Conservation (phyloP, 768 basidiomycete genomes). For the Stropharia rugosoannulata region DNA sequence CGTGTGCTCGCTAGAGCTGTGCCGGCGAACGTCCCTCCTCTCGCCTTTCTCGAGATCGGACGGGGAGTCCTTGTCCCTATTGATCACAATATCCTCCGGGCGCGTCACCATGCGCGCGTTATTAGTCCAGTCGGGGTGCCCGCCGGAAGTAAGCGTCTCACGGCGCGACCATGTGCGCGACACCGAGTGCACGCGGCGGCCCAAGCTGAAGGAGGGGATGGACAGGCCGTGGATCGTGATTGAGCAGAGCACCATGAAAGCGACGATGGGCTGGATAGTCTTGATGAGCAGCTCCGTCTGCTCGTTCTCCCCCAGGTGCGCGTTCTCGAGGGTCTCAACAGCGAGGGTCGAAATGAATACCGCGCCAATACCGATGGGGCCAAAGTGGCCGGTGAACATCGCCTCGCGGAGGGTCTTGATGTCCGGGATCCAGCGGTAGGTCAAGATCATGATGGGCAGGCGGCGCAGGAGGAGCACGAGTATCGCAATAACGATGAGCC, state of each 20-base stretch:
- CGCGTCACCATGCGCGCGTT: slow-evolving; percentile 70
- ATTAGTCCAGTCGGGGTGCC: slow-evolving; percentile 78
- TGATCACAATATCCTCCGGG: slow-evolving; percentile 80
- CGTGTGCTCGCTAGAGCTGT: slow-evolving; percentile 2
- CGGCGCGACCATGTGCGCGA: slow-evolving; percentile 90
- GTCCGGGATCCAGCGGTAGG: slow-evolving; percentile 95
- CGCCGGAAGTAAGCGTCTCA: slow-evolving; percentile 31
- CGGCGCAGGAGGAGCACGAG: slow-evolving; percentile 81
- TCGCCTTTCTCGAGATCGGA: slow-evolving; percentile 20
- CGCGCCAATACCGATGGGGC: slow-evolving; percentile 85
- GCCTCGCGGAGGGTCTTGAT: slow-evolving; percentile 94
- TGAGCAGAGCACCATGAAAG: slow-evolving; percentile 92
- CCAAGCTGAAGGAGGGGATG: slow-evolving; percentile 92
- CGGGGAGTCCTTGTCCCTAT: slow-evolving; percentile 52
- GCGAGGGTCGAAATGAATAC: slow-evolving; percentile 92
- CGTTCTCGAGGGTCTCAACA: slow-evolving; percentile 50
- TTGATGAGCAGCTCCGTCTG: slow-evolving; percentile 68
- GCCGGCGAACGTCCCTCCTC: slow-evolving; percentile 1
- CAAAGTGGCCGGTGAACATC: slow-evolving; percentile 93
- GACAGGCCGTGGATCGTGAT: slow-evolving; percentile 88
- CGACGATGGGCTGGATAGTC: slow-evolving; percentile 89
- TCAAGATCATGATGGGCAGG: slow-evolving; percentile 77
- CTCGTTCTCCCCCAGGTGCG: slow-evolving; percentile 39
- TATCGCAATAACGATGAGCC: slow-evolving; percentile 81
- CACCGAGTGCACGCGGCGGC: slow-evolving; percentile 86